These are phyloP conservation scores for Verticillium alfalfae DNA, from an alignment of 2,329 filamentous ascomycete genomes.

Conservation along the genomic window DNA sequence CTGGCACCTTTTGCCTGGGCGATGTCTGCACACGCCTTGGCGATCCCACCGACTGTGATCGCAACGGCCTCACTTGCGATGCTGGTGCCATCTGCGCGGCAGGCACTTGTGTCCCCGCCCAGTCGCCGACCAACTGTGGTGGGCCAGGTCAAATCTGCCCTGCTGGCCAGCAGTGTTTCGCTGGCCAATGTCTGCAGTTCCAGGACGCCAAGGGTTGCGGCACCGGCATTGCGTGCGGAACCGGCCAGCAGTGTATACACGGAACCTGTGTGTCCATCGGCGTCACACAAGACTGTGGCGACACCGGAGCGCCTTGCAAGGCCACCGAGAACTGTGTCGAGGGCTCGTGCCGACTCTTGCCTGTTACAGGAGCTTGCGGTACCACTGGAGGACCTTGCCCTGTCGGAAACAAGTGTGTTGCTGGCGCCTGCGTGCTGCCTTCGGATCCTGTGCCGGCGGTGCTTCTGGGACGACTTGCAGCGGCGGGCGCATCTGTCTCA, in stretches of 20 bases:
- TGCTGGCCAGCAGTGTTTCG: neutral
- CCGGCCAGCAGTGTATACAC: neutral
- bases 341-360: neutral
- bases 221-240: neutral
- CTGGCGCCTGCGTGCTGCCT: neutral
- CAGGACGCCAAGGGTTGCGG: neutral
- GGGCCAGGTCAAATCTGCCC: neutral
- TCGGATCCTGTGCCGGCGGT: neutral
- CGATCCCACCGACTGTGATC: neutral
- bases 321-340: neutral
- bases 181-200: neutral
- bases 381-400: neutral
- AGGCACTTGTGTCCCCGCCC: neutral
- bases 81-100: neutral
- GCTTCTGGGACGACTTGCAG: neutral
- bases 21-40: neutral
- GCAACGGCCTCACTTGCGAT: neutral
- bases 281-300: neutral
- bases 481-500: neutral
- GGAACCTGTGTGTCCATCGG: neutral
- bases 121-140: neutral
- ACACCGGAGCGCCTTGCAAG: neutral
- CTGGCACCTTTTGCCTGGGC: neutral
- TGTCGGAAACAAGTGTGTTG: neutral
- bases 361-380: neutral